These are phyloP conservation scores for Wickerhamomyces sp. DNA, from an alignment of 1,139 yeast species.

Conservation along the genomic window DNA sequence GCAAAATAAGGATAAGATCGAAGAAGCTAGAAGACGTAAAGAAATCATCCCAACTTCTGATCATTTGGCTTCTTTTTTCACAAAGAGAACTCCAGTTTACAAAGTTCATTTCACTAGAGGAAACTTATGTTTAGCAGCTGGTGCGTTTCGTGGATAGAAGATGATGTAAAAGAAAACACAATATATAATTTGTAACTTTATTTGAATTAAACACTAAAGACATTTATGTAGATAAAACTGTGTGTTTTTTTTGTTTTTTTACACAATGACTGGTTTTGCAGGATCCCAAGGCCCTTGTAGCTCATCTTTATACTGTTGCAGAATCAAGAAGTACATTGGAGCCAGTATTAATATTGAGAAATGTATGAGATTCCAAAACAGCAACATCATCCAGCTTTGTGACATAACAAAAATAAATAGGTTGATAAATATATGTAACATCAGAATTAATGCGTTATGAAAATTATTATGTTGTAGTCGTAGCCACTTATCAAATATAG, in stretches of 20 bases:
- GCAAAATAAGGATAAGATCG: slow-evolving; percentile 34
- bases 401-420: not conserved
- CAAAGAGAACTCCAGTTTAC: slow-evolving; percentile 91
- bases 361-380: slow-evolving; percentile 48
- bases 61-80: slow-evolving; percentile 89
- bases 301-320: slow-evolving; percentile 83
- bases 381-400: slow-evolving; percentile 21
- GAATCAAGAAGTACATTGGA: slow-evolving; percentile 64
- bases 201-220: too few species aligned
- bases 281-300: slow-evolving; percentile 94
- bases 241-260: too few species aligned
- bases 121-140: slow-evolving; percentile 89
- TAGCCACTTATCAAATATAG: slow-evolving; percentile 61
- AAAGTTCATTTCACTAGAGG: slow-evolving; percentile 89
- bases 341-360: slow-evolving; percentile 48
- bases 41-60: slow-evolving; percentile 81
- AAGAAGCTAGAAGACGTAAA: slow-evolving; percentile 45
- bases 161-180: too few species aligned
- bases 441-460: slow-evolving; percentile 28
- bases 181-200: too few species aligned
- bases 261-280: slow-evolving; percentile 57
- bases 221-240: too few species aligned
- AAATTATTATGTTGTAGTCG: slow-evolving; percentile 32
- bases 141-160: slow-evolving; percentile 53
- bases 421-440: slow-evolving; percentile 25